phyloP scores from a whole-genome alignment of 805 yeast species.

The Candida boleticola region DNA sequence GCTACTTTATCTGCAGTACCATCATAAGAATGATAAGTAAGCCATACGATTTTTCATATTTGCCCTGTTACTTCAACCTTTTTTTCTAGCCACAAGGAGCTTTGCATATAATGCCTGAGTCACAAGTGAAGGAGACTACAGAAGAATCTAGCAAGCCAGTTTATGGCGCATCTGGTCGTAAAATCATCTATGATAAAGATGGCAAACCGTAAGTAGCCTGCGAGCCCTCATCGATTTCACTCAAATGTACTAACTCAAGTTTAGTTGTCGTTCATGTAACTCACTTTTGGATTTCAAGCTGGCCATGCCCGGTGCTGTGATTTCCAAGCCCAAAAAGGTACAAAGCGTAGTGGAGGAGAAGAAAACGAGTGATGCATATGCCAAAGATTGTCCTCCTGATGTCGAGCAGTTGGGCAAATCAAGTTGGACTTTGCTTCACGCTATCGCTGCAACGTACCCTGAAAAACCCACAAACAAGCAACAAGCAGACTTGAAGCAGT shows the following conservation, averaged over 20 bases:
- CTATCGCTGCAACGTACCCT: conserved; percentile 89
- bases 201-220: conserved; percentile 80
- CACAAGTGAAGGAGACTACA: no score
- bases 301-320: conserved; percentile 37
- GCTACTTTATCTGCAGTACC: no score
- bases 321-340: no score
- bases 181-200: conserved; percentile 75
- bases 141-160: conserved; percentile 44
- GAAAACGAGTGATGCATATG: conserved; percentile 19
- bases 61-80: no score
- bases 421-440: conserved; percentile 89
- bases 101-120: no score
- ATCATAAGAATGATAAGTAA: no score
- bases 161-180: conserved; percentile 60
- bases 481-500: conserved; percentile 69
- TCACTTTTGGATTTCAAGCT: conserved; percentile 73
- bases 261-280: conserved; percentile 85
- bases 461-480: conserved; percentile 57
- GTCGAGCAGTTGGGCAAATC: conserved; percentile 76
- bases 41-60: no score
- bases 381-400: conserved; percentile 79
- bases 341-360: conserved; percentile 3
- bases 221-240: conserved; percentile 6
- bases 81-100: no score
- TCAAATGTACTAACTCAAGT: conserved; percentile 2